Percentiles rank a stretch among this genome's conserved stretches.
Evolutionary conservation across 768 basidiomycete species (phyloP).

Genomic region (Amanita exitialis): DNA sequence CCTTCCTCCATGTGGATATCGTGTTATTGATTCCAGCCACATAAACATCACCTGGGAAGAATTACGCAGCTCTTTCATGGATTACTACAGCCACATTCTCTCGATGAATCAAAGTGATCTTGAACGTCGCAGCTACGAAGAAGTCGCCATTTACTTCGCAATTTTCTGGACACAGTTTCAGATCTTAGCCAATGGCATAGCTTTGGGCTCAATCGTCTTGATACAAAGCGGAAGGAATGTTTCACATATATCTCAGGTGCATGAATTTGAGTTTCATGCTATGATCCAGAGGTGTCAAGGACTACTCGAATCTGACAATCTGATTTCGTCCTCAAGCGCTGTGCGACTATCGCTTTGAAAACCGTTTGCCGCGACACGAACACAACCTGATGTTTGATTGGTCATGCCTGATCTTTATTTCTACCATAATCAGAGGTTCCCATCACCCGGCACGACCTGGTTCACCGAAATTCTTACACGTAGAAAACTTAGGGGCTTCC

Average conservation of each 20-base stretch:
- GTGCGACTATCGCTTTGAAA: conserved; percentile 46
- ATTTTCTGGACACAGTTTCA: conserved; percentile 61
- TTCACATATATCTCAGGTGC: conserved; percentile 22
- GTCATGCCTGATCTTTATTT: conserved; percentile 52
- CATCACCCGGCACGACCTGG: conserved; percentile 13
- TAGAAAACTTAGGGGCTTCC: conserved; percentile 21
- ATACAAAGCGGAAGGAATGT: conserved; percentile 22
- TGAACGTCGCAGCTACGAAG: conserved; percentile 47
- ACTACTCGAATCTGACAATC: conserved; percentile 31
- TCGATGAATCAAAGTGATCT: conserved; percentile 36
- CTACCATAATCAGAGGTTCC: conserved; percentile 44
- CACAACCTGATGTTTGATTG: conserved; percentile 57
- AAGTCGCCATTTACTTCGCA: conserved; percentile 49
- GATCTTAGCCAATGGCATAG: conserved; percentile 56
- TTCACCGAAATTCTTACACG: conserved; percentile 38
- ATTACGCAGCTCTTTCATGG: conserved; percentile 49
- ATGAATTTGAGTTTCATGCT: conserved; percentile 54
- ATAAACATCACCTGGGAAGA: conserved; percentile 40
- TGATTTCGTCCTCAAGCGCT: conserved; percentile 34
- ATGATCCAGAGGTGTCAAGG: conserved; percentile 39
- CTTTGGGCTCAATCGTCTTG: conserved; percentile 55
- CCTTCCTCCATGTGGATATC: conserved; percentile 26
- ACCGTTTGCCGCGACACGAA: conserved; percentile 24
- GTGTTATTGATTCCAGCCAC: conserved; percentile 29
- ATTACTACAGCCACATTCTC: conserved; percentile 37